Evolutionary conservation across 129 eudicot genomes (phyloP).

Genomic region (Saposhnikovia divaricata): DNA sequence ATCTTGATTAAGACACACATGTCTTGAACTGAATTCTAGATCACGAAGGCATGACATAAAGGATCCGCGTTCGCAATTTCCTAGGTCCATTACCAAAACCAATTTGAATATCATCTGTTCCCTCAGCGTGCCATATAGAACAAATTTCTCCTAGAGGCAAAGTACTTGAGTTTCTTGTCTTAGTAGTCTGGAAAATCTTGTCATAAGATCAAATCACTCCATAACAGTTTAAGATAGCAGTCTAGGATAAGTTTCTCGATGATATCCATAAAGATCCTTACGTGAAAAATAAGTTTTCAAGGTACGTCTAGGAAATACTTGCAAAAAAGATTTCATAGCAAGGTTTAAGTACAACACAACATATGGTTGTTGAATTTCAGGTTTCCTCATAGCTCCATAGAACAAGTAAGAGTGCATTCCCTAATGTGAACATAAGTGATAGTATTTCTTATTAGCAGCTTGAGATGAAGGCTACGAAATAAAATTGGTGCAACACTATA

Average conservation of each 20-base stretch:
- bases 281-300: no score
- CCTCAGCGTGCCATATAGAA: no score
- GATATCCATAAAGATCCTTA: not conserved
- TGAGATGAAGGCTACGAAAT: conserved; percentile 64
- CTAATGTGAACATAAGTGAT: conserved; percentile 36
- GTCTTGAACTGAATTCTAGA: conserved; percentile 35
- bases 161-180: no score
- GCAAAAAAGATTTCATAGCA: not conserved
- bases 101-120: no score
- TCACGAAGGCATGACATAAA: conserved; percentile 55
- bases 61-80: conserved; percentile 79
- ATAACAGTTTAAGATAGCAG: no score
- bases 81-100: conserved; percentile 51
- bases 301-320: no score
- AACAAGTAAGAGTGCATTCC: not conserved
- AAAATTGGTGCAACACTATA: conserved; percentile 67
- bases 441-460: conserved; percentile 54
- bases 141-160: no score
- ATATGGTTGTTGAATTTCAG: no score
- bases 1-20: conserved; percentile 28
- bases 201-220: no score
- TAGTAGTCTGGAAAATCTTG: no score
- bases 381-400: no score
- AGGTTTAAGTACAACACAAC: conserved; percentile 15
- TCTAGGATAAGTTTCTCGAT: no score